Percentiles rank a stretch among this genome's conserved stretches.
phyloP scores from a whole-genome alignment of 2,329 filamentous ascomycete genomes.

The Blastomyces percursus region DNA sequence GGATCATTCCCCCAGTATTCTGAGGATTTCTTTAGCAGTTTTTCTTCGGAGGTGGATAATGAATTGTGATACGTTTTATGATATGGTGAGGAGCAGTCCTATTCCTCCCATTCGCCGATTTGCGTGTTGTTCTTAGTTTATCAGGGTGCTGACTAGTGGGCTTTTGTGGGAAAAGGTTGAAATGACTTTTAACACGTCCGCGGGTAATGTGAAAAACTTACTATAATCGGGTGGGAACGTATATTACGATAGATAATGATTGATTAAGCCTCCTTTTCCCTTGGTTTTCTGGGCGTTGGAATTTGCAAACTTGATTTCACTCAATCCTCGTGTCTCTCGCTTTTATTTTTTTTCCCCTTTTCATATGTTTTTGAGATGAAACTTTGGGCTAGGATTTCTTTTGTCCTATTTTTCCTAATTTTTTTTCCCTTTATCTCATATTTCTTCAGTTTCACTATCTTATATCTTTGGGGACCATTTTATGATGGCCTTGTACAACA shows the following conservation, averaged over 20 bases:
- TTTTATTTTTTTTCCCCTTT: neutral
- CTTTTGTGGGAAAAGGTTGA: neutral
- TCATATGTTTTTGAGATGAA: neutral
- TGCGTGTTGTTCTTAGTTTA: neutral
- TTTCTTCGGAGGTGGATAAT: slow-evolving; percentile 8
- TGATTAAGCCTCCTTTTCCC: neutral
- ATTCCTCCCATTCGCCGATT: too few relatives aligned
- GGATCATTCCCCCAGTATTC: slow-evolving; percentile 24
- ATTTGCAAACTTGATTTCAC: neutral
- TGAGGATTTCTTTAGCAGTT: slow-evolving; percentile 19
- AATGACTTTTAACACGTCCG: neutral
- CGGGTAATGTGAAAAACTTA: neutral
- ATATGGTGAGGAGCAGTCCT: neutral
- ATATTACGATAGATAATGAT: neutral
- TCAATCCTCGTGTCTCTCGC: neutral
- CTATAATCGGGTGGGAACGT: neutral
- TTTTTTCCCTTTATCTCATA: neutral
- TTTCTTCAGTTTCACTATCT: neutral
- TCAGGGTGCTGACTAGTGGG: neutral
- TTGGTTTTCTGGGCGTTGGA: neutral
- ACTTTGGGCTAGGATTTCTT: neutral
- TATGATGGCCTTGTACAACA: neutral
- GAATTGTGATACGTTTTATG: neutral
- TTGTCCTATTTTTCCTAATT: neutral
- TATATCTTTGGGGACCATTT: too few relatives aligned